Evolutionary conservation across 371 early-diverging fungal species (phyloP).

Genomic region (Mucor circinelloides): DNA sequence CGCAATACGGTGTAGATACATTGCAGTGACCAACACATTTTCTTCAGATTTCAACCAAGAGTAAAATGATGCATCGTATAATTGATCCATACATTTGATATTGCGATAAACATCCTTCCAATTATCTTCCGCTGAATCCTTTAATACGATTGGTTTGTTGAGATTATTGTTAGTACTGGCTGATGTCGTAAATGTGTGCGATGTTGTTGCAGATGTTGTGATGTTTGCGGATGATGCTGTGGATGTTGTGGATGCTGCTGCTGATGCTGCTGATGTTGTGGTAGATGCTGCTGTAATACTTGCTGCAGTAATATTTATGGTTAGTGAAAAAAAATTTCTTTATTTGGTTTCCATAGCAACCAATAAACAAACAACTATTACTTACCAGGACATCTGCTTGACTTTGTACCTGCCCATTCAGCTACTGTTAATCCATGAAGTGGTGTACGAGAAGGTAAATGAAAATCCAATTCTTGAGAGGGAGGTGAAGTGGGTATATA

Average conservation of each 20-base stretch:
- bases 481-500: slow-evolving; percentile 36
- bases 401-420: slow-evolving; percentile 38
- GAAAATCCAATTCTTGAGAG: slow-evolving; percentile 34
- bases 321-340: slow-evolving; percentile 2
- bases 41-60: slow-evolving; percentile 74
- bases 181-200: background rate
- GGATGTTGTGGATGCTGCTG: background rate
- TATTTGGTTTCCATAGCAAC: slow-evolving; percentile 1
- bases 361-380: background rate
- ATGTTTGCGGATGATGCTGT: background rate
- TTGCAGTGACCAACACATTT: slow-evolving; percentile 68
- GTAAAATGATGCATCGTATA: slow-evolving; percentile 75
- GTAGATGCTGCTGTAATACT: background rate
- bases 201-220: background rate
- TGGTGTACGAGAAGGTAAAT: slow-evolving; percentile 36
- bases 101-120: slow-evolving; percentile 73
- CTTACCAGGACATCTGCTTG: slow-evolving; percentile 10
- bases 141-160: slow-evolving; percentile 12
- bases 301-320: background rate
- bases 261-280: background rate
- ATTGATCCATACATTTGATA: slow-evolving; percentile 71
- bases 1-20: slow-evolving; percentile 72
- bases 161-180: background rate
- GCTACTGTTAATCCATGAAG: slow-evolving; percentile 35
- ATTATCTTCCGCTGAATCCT: slow-evolving; percentile 14